Base-by-base conservation (phyloP, 1,139 yeast species). In the Kodamaea ohmeri region DNA sequence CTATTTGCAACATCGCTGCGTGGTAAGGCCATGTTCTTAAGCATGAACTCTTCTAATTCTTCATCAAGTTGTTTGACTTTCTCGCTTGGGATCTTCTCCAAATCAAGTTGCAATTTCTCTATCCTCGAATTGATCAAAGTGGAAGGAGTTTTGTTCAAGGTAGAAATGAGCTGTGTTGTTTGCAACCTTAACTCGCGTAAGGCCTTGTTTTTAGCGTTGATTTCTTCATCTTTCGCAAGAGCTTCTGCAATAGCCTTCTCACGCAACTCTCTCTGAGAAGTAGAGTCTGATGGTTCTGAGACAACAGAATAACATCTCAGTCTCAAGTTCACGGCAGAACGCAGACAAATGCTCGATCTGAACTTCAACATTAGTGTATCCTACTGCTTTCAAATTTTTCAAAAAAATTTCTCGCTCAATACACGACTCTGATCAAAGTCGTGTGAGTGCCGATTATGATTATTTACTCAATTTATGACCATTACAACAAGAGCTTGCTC, bases 201-300 rank as follows among this genome's bases (percentile, higher is more conserved):
- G 13, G 60, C 58, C 43, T 67, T 67, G 24, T 65, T 61, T 40
- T 51, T 63, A 16, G 64, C 61, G 25, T 61, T 54, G 20, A 64
- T 65, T 43, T 63, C 73, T 56, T 68, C 74, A 47, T 70, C 76
- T 43, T 59, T 57, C 4, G 75, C 74, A 26, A 68, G 57, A 0
- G 75, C 74, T 43, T 68, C 73, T 1, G 73, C 71, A 32, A 70
- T 50, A 2, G 71, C 71, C 43, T 50, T 58, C 45, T 70, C 75
- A 50, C 75, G 65, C 24, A 61, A 46, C 40, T 59, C 64, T 41
- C 58, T 62, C 42, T 61, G 67, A 14, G 22, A 25, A 12, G 56
- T 47, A 3, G 22, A 12, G 8, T 41, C 37, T 9, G 32, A 17
- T 6, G 25, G 25, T 21, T 41, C 45, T 6, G 41, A 25, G 8